Conservation (phyloP, 306 rosid genomes). For the Amphicarpaea edgeworthii region DNA sequence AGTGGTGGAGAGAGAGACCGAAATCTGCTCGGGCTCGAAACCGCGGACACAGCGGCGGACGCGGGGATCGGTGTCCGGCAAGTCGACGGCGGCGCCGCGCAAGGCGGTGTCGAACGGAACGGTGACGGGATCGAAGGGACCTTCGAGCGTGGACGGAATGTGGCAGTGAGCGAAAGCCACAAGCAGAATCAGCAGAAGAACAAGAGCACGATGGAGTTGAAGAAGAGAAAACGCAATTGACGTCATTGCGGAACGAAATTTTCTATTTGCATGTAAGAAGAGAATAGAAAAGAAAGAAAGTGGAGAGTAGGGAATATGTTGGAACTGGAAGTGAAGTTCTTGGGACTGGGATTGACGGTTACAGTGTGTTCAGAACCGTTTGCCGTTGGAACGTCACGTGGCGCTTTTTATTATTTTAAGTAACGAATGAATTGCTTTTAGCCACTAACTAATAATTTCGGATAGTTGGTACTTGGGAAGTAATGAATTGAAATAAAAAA, state of each 20-base stretch:
- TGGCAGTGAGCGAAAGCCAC: conserved; percentile 12
- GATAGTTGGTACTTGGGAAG: no score
- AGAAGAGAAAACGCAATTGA: neutral
- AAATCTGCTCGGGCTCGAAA: conserved; percentile 84
- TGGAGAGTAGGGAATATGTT: neutral
- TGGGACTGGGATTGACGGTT: neutral
- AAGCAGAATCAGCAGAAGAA: conserved; percentile 38
- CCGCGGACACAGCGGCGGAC: conserved; percentile 64
- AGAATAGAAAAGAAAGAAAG: no score
- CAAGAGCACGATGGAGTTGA: neutral
- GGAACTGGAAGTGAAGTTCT: neutral
- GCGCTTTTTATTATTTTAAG: no score
- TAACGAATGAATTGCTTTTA: no score
- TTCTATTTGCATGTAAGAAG: neutral
- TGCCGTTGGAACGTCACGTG: neutral
- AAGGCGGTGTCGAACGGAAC: conserved; percentile 62
- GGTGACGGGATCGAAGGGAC: conserved; percentile 76
- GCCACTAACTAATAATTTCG: no score
- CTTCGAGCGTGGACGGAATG: conserved; percentile 77
- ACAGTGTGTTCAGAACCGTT: neutral
- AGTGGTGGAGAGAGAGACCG: conserved; percentile 67
- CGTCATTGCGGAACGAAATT: neutral
- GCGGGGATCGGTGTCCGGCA: conserved; percentile 71
- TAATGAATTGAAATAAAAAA: no score
- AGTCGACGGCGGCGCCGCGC: conserved; percentile 72